phyloP scores from a whole-genome alignment of 345 rosid genomes.

The Camelina neglecta region DNA sequence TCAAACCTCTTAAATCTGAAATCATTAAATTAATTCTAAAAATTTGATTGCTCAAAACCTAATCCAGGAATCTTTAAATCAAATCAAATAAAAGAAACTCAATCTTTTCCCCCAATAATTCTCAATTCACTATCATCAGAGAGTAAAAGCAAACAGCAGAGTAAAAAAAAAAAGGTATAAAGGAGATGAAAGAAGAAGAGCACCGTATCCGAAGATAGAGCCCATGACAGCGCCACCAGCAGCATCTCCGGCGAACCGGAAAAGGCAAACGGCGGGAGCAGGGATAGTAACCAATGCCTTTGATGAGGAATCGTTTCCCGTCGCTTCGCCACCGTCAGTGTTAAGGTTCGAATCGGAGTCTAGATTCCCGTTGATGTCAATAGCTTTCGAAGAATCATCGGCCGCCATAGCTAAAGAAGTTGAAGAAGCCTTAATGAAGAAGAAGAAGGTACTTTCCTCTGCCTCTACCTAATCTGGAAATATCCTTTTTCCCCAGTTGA shows the following conservation, averaged over 20 bases:
- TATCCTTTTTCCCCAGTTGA: constrained; percentile 14
- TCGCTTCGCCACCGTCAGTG: constrained; percentile 37
- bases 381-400: constrained; percentile 49
- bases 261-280: constrained; percentile 69
- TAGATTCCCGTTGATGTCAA: constrained; percentile 32
- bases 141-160: background rate
- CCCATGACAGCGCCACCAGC: constrained; percentile 93
- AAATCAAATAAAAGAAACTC: too few relatives aligned
- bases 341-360: constrained; percentile 38
- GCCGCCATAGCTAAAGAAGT: constrained; percentile 48
- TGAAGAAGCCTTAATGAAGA: constrained; percentile 3
- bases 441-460: background rate
- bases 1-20: background rate
- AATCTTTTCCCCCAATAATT: background rate
- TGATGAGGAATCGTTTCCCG: constrained; percentile 45
- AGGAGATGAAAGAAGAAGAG: background rate
- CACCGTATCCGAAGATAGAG: constrained; percentile 85
- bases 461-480: constrained; percentile 37
- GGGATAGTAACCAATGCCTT: constrained; percentile 53
- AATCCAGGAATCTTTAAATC: too few relatives aligned
- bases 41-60: background rate
- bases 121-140: constrained; percentile 1
- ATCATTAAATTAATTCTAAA: background rate
- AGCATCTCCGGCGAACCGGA: constrained; percentile 75
- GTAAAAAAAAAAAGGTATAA: background rate